Evolutionary conservation across 495 filamentous ascomycete species (phyloP).

Genomic region (Oidiodendron maius): DNA sequence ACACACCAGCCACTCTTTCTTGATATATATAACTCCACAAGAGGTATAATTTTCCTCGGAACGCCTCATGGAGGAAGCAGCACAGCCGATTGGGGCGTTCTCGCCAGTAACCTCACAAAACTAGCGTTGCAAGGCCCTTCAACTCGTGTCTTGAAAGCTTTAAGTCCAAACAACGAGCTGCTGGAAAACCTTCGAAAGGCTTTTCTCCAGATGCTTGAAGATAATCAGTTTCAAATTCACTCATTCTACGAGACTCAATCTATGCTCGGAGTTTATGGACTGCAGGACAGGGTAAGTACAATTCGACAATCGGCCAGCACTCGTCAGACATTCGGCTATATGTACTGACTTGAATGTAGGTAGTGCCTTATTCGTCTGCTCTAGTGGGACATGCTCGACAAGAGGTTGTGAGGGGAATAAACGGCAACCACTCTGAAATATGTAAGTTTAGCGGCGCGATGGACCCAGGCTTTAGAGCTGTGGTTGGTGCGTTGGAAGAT

Average conservation of each 20-base stretch:
- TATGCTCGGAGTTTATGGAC: conserved; percentile 32
- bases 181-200: conserved; percentile 32
- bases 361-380: too few relatives aligned
- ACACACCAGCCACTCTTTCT: too few relatives aligned
- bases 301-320: too few relatives aligned
- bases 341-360: too few relatives aligned
- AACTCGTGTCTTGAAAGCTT: conserved; percentile 20
- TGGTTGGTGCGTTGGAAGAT: too few relatives aligned
- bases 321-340: too few relatives aligned
- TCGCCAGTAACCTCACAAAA: conserved; percentile 22
- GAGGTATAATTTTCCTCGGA: conserved; percentile 33
- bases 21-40: conserved; percentile 27
- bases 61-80: conserved; percentile 35
- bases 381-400: too few relatives aligned
- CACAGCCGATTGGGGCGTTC: conserved; percentile 26
- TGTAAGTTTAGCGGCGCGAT: too few relatives aligned
- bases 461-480: too few relatives aligned
- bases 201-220: conserved; percentile 23
- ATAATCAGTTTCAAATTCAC: conserved; percentile 28
- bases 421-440: too few relatives aligned
- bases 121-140: conserved; percentile 22
- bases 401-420: too few relatives aligned
- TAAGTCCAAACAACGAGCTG: conserved; percentile 31
- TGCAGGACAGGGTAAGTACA: conserved; percentile 28
- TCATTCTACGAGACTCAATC: conserved; percentile 35